Base-by-base conservation (phyloP, 2,329 filamentous ascomycete species). In the Paecilomyces sp. region DNA sequence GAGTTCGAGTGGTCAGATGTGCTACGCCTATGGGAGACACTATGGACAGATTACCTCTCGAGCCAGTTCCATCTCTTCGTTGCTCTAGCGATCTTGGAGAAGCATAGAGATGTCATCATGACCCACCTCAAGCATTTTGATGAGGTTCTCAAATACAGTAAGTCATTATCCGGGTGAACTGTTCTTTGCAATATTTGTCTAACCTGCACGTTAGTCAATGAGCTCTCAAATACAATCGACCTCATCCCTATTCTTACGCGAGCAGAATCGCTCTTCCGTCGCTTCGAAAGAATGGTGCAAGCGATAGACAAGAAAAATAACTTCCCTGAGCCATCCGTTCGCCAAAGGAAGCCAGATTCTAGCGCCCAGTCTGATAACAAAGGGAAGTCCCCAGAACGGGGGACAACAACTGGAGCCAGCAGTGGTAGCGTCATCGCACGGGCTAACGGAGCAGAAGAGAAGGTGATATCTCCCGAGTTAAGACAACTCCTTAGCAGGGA, bases 41-140 rank as follows among this genome's bases (percentile, higher is more conserved):
- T 97, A 2, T 99, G 95, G 94, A 97, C 94, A 1, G 94, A 99
- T 72, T 94, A 88, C 67, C 76, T 91, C 62, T 92, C 85, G 69
- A 90, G 90, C 67, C 92, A 90, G 71, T 99, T 97, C 76, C 94
- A 97, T 71, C 80, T 99, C 13, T 99, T 99, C 71, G 83, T 99
- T 62, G 94, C 95, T 0, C 77, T 99, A 51, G 93, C 94, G 0
- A 96, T 99, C 47, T 76, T 99, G 25, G 94, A 99, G 75, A 96
- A 95, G 77, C 94, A 97, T 69, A 82, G 93, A n/a, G 89, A 93
- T 70, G 89, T 97, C 12, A 97, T 99, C 63, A 96, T 99, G 88
- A 86, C 89, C 58, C 94, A 99, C 75, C 79, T 99, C 28, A 85
- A 91, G 71, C 90, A 93, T 67, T 99, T 99, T 76, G 94, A 99